These are phyloP conservation scores for Auriscalpium orientale DNA, from an alignment of 768 basidiomycete genomes.

Conservation along the genomic window DNA sequence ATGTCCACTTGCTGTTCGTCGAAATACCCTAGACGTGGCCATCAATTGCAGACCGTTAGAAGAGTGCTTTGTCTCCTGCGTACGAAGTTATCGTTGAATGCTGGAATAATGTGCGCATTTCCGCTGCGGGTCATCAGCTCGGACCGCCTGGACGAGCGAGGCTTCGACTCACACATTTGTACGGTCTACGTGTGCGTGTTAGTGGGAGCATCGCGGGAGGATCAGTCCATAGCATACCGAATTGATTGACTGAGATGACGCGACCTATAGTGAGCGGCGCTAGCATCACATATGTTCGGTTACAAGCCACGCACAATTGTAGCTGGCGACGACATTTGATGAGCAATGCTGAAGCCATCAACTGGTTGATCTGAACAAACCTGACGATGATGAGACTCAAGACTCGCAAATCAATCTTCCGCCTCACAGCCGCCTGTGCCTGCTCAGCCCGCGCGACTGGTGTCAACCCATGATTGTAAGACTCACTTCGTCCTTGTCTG, in stretches of 20 bases:
- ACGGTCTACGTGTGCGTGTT: slow-evolving; percentile 30
- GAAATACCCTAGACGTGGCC: slow-evolving; percentile 34
- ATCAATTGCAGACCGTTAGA: not conserved
- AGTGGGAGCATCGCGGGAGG: not conserved
- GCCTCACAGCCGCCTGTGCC: slow-evolving; percentile 32
- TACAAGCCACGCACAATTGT: slow-evolving; percentile 34
- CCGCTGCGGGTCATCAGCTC: slow-evolving; percentile 28
- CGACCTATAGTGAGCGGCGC: not conserved
- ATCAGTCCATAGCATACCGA: slow-evolving; percentile 9
- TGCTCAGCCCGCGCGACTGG: not conserved
- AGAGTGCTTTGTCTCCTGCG: slow-evolving; percentile 8
- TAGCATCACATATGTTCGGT: not conserved
- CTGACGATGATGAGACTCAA: slow-evolving; percentile 44
- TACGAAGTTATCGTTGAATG: slow-evolving; percentile 48
- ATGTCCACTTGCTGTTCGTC: slow-evolving; percentile 47
- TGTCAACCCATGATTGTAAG: not conserved
- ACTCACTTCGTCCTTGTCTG: slow-evolving; percentile 41
- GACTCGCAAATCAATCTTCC: slow-evolving; percentile 45
- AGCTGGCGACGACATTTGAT: slow-evolving; percentile 22
- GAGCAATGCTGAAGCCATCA: not conserved
- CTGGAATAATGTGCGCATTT: slow-evolving; percentile 45
- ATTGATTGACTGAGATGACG: slow-evolving; percentile 14
- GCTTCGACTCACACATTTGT: slow-evolving; percentile 41
- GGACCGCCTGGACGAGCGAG: not conserved
- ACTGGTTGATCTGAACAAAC: slow-evolving; percentile 17